Conservation (phyloP, 257 asterid genomes). For the Ilex asprella region DNA sequence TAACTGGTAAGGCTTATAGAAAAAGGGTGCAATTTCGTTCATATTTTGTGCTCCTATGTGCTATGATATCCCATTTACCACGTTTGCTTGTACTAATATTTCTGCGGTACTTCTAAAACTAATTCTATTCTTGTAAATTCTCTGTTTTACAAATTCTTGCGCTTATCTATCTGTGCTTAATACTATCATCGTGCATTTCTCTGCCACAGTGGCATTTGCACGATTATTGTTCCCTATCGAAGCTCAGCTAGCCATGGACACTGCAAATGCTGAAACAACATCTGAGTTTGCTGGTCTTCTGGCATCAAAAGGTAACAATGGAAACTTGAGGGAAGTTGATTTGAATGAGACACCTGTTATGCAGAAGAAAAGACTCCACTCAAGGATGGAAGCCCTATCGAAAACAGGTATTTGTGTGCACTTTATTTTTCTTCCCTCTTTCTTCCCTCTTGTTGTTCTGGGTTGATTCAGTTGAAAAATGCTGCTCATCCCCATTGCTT, state of each 20-base stretch:
- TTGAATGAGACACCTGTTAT: slow-evolving; percentile 66
- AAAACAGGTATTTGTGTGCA: slow-evolving; percentile 52
- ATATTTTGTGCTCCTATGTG: too few species aligned
- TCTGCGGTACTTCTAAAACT: not conserved
- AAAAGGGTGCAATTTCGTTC: too few species aligned
- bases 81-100: too few species aligned
- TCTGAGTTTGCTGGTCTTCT: slow-evolving; percentile 61
- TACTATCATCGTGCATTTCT: not conserved
- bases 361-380: slow-evolving; percentile 59
- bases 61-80: too few species aligned
- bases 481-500: too few species aligned
- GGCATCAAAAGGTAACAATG: slow-evolving; percentile 34
- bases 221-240: slow-evolving; percentile 62
- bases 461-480: too few species aligned
- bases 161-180: too few species aligned
- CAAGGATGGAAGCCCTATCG: slow-evolving; percentile 58
- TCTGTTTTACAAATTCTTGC: not conserved
- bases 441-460: too few species aligned
- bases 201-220: slow-evolving; percentile 79
- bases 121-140: not conserved
- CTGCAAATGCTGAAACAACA: slow-evolving; percentile 68
- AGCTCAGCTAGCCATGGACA: slow-evolving; percentile 81
- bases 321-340: slow-evolving; percentile 54
- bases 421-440: too few species aligned
- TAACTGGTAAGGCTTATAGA: too few species aligned